phyloP scores from a whole-genome alignment of 2,329 filamentous ascomycete species.

The Ophiocordyceps polyrhachis-furcata region DNA sequence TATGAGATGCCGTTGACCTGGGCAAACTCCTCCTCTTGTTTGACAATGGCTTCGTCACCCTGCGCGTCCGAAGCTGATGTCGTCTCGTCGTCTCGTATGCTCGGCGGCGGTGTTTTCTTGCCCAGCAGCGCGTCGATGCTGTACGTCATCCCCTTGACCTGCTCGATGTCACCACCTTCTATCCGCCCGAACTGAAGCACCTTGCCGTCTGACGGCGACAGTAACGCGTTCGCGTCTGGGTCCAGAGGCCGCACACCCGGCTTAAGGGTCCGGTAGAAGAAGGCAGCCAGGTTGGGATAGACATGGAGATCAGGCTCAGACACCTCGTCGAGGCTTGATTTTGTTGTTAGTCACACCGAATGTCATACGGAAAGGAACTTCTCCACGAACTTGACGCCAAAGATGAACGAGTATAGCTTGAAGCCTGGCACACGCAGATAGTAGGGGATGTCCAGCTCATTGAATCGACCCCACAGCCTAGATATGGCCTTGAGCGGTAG shows the following conservation, averaged over 20 bases:
- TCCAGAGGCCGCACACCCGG: conserved; percentile 75
- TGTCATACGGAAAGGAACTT: background rate
- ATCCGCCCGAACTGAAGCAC: conserved; percentile 86
- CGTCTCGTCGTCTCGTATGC: conserved; percentile 22
- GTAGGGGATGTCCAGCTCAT: conserved; percentile 75
- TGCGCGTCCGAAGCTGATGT: conserved; percentile 12
- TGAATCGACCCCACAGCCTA: conserved; percentile 77
- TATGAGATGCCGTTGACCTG: conserved; percentile 90
- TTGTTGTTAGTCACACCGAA: no score
- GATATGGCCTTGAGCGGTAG: conserved; percentile 81
- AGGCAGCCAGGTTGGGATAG: conserved; percentile 85
- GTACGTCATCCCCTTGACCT: conserved; percentile 98
- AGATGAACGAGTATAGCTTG: conserved; percentile 76
- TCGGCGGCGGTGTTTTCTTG: conserved; percentile 35
- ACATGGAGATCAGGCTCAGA: conserved; percentile 72
- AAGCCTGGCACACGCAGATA: conserved; percentile 78
- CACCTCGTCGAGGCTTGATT: conserved; percentile 56
- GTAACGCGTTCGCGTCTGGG: conserved; percentile 55
- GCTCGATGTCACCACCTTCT: conserved; percentile 84
- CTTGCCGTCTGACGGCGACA: conserved; percentile 80
- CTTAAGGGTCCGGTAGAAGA: conserved; percentile 93
- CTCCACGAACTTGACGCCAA: conserved; percentile 52
- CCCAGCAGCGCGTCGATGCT: conserved; percentile 85
- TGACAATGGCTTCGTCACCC: conserved; percentile 47
- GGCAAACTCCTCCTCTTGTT: conserved; percentile 81